phyloP scores from a whole-genome alignment of 2,329 filamentous ascomycete genomes.

The Penicillium sp. region DNA sequence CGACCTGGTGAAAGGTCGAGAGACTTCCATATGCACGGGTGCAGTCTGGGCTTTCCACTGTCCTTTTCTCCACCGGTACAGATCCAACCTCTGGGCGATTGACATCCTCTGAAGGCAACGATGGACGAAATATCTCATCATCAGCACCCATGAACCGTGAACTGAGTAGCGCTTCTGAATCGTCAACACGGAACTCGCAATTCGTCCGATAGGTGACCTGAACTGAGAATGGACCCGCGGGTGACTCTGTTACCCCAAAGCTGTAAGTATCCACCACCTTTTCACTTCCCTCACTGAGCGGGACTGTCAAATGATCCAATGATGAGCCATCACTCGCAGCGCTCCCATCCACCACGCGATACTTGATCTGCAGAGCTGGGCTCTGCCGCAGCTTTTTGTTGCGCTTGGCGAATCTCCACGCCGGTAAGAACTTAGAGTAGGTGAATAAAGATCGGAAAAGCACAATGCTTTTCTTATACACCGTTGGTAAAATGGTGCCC shows the following conservation, averaged over 20 bases:
- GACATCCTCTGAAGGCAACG: constrained; percentile 58
- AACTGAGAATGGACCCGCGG: constrained; percentile 78
- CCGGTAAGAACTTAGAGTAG: constrained; percentile 76
- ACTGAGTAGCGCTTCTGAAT: constrained; percentile 85
- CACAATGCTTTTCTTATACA: constrained; percentile 97
- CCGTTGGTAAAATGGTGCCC: constrained; percentile 68
- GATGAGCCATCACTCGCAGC: constrained; percentile 51
- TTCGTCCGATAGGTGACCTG: constrained; percentile 82
- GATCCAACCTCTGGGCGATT: constrained; percentile 64
- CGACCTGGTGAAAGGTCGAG: constrained; percentile 81
- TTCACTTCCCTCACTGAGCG: constrained; percentile 63
- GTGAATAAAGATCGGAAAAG: constrained; percentile 87
- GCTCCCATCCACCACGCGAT: constrained; percentile 68
- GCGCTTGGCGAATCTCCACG: constrained; percentile 79
- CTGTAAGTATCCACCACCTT: constrained; percentile 72
- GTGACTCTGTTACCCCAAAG: constrained; percentile 82
- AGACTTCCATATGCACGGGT: constrained; percentile 85
- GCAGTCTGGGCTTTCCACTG: constrained; percentile 55
- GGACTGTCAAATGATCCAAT: constrained; percentile 68
- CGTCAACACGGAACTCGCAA: constrained; percentile 86
- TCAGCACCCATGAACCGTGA: constrained; percentile 91
- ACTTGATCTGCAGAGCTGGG: constrained; percentile 69
- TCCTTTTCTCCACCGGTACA: constrained; percentile 62
- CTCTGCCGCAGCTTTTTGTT: constrained; percentile 67
- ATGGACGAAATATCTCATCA: constrained; percentile 81